Conservation (phyloP, 148 eudicot species). For the Hydrangea macrophylla region DNA sequence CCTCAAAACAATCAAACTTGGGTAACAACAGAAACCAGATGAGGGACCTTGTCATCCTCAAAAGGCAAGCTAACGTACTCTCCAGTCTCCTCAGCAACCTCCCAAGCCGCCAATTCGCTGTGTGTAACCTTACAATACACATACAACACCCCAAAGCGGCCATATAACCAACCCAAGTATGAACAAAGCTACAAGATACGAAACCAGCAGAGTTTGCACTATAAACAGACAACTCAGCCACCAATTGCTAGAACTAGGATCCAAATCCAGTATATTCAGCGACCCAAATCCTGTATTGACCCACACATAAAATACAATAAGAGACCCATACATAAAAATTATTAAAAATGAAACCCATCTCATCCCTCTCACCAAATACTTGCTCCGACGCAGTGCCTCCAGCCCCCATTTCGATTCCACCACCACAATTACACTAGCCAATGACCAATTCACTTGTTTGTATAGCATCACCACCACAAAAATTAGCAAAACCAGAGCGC, state of each 20-base stretch:
- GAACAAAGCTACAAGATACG: constrained; percentile 39
- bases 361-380: constrained; percentile 64
- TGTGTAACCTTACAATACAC: constrained; percentile 72
- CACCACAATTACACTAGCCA: constrained; percentile 47
- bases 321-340: constrained; percentile 30
- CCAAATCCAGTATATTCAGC: too few species aligned
- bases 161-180: constrained; percentile 42
- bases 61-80: constrained; percentile 70
- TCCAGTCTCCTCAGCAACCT: constrained; percentile 57
- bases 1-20: constrained; percentile 21
- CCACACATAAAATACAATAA: constrained; percentile 15
- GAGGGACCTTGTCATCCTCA: constrained; percentile 54
- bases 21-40: constrained; percentile 48
- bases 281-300: constrained; percentile 8
- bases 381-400: constrained; percentile 35
- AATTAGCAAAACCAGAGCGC: constrained; percentile 13
- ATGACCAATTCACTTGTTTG: constrained; percentile 42
- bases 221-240: constrained; percentile 39
- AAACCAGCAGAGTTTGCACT: constrained; percentile 32
- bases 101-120: constrained; percentile 65
- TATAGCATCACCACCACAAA: too few species aligned
- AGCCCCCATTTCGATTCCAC: constrained; percentile 63
- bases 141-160: constrained; percentile 48
- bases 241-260: constrained; percentile 12
- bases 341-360: constrained; percentile 37